Percentiles rank a stretch among this genome's conserved stretches.
These are phyloP conservation scores for Spirogloea muscicola DNA, from an alignment of 139 green algal species.

Conservation along the genomic window DNA sequence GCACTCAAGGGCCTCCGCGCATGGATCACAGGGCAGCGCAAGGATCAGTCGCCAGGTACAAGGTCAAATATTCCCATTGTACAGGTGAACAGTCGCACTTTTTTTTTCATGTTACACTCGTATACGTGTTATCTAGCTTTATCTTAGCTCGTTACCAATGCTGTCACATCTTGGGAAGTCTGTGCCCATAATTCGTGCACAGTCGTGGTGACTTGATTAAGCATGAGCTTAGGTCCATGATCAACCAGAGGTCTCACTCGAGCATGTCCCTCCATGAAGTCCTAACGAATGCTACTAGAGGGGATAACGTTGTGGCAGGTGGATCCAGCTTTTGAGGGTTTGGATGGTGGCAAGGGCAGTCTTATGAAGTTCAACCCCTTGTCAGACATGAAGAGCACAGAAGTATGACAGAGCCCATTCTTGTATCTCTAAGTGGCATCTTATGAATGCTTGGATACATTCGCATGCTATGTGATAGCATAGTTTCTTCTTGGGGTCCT, in stretches of 20 bases:
- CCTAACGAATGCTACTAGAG: neutral
- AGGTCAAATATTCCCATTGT: conserved; percentile 78
- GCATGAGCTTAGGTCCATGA: neutral
- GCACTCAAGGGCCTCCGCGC: conserved; percentile 75
- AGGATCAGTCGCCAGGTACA: conserved; percentile 95
- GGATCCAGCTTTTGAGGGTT: conserved; percentile 89
- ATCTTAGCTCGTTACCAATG: no score
- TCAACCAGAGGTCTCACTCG: neutral
- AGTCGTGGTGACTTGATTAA: no score
- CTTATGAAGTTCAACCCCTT: conserved; percentile 99
- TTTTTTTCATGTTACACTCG: no score
- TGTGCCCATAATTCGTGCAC: no score
- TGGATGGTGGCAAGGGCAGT: conserved; percentile 67
- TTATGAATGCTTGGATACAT: no score
- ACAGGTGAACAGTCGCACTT: conserved; percentile 32
- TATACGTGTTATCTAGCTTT: no score
- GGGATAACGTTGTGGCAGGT: no score
- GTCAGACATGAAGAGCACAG: conserved; percentile 75
- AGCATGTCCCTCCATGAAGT: no score
- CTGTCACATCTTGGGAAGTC: no score
- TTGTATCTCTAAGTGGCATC: no score
- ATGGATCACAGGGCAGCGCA: conserved; percentile 98
- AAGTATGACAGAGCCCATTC: conserved; percentile 97
- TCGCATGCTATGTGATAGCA: no score
- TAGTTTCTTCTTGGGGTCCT: no score